Base-by-base conservation (phyloP, 2,329 filamentous ascomycete species). In the Uncinocarpus reesii region DNA sequence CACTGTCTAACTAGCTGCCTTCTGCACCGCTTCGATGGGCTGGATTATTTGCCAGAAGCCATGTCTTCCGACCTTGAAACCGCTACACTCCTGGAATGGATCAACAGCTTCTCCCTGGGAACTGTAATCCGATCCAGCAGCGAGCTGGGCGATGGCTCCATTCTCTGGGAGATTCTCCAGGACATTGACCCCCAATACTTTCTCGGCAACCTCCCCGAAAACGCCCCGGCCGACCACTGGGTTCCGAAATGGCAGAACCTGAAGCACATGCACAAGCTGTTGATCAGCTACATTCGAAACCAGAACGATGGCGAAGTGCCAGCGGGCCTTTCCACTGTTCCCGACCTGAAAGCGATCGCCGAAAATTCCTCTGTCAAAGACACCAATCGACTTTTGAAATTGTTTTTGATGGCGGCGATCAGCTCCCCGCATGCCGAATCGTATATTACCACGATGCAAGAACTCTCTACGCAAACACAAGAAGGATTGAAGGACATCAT, bases 401-500 rank as follows among this genome's bases (percentile, higher is more conserved):
- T 83, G 48, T 73, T 83, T 60, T 69, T 84, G 18, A 74, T 80
- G 49, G 74, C 73, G n/a, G 78, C 78, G 21, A 75, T 80, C 53
- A 73, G 75, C 59, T 79, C 79, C 10, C 73, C 77, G 21, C 74
- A 78, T 47, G 63, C 67, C 13, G 73, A 73, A 49, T 69, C 71
- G 28, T 80, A 79, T 58, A 71, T 83, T 49, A 63, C 65, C 37
- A 70, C 65, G 36, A 66, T 73, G 53, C 67, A 69, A 54, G 61
- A 60, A 34, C 53, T 74, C 35, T 66, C 64, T 36, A 66, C 65
- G 4, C 58, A 65, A 28, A 71, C 69, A 3, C 69, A 72, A 50
- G 65, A 69, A 49, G 64, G 65, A 2, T 57, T 74, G 42, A 71
- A 71, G 55, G 63, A 68, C 54, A 71, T 71, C 7, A 70, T 73